Evolutionary conservation across 2,329 filamentous ascomycete species (phyloP), one percentile per base, ranked within the genome.

Genomic region (Tolypocladium paradoxum): DNA sequence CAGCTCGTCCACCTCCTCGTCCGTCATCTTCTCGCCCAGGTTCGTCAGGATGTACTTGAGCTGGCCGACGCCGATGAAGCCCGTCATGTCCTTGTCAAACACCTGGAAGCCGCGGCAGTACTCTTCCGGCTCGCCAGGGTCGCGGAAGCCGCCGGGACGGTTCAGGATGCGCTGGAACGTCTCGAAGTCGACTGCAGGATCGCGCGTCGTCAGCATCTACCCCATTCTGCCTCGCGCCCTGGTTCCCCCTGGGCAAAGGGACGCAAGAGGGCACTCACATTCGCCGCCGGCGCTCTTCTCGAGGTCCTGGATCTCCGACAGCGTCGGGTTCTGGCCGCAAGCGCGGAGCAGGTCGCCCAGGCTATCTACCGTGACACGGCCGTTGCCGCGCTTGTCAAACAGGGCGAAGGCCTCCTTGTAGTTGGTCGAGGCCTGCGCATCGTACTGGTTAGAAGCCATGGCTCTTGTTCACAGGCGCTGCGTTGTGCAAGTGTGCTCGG

Each of bases 361-460:
- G 59, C 85, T 87, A 61, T 92, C 87, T 70, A 91, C 78, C 40
- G 87, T 75, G 62, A 97, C 93, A 64, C 91, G 91, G 68, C 92
- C 91, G 69, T 89, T 95, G 69, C 93, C 93, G 72, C 93, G 92
- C 85, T 96, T 97, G 81, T 99, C 93, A 79, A 97, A 99, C 71
- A 99, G 88, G 65, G 91, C 91, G 76, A 99, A 99, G 63, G 93
- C 93, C 85, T 99, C 93, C 81, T 97, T 97, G 89, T 97, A 99
- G 86, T 99, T 97, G 77, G 92, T 97, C 57, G 81, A 84, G 71
- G 82, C 82, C 82, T 85, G 81, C 48, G 72, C 65, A 57, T 78
- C 76, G 62, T 68, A 75, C 56, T 74, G 66, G 67, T 79, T 78
- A 78, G 77, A 74, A 64, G 73, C 62, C 75, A 77, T 78, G 66